Percentiles rank a stretch among this genome's conserved stretches.
phyloP scores from a whole-genome alignment of 768 basidiomycete species.

The Omphalotus guepiniiformis region DNA sequence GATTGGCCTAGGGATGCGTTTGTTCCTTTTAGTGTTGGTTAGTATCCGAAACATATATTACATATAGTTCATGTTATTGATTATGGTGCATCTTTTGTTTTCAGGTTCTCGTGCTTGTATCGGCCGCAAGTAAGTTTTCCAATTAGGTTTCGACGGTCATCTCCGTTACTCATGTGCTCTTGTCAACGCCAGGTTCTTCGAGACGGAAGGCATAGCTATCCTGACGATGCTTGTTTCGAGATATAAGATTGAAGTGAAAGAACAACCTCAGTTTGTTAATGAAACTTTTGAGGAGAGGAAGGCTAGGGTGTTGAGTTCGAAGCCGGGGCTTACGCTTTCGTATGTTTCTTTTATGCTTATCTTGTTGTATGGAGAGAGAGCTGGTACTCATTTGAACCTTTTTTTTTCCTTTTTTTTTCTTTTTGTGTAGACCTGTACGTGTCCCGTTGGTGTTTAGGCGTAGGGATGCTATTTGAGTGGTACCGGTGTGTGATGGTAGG shows the following conservation, averaged over 20 bases:
- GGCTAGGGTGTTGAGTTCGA: constrained; percentile 33
- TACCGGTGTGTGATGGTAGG: background rate
- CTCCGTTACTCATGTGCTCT: background rate
- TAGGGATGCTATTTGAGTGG: constrained; percentile 13
- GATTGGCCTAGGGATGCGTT: constrained; percentile 55
- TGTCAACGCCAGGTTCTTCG: constrained; percentile 37
- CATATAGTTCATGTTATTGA: background rate
- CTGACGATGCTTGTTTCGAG: constrained; percentile 44
- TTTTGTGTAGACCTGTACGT: constrained; percentile 21
- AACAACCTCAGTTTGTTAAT: constrained; percentile 43
- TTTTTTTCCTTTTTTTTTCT: background rate
- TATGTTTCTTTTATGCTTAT: constrained; percentile 23
- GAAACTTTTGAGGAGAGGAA: constrained; percentile 46
- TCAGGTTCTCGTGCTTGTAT: constrained; percentile 41
- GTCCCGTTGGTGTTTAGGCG: constrained; percentile 31
- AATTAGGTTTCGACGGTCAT: background rate
- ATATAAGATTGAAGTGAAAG: constrained; percentile 45
- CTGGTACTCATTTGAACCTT: background rate
- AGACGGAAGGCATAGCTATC: constrained; percentile 47
- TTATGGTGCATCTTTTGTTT: background rate
- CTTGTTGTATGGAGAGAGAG: background rate
- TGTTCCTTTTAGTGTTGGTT: constrained; percentile 46
- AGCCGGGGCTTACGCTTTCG: constrained; percentile 40
- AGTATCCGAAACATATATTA: constrained; percentile 1
- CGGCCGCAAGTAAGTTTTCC: constrained; percentile 33